Evolutionary conservation across 2,329 filamentous ascomycete genomes (phyloP).

Genomic region (Aureobasidium lini): DNA sequence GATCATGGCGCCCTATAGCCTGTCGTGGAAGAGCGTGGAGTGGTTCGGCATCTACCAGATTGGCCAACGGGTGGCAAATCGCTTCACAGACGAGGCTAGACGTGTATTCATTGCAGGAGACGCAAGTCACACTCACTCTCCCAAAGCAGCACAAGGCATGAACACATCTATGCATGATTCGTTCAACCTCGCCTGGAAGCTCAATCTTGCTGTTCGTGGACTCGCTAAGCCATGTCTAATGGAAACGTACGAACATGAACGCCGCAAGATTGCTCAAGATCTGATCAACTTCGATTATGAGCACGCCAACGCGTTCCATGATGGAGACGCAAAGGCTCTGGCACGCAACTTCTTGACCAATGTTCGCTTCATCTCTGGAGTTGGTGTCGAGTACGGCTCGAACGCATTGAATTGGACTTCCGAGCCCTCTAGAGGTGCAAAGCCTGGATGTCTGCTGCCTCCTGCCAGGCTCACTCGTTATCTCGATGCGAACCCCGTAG

Average conservation of each 20-base stretch:
- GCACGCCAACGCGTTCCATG: conserved; percentile 47
- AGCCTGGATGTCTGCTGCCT: conserved; percentile 43
- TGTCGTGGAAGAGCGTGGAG: conserved; percentile 41
- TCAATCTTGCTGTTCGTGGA: conserved; percentile 34
- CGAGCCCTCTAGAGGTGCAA: background rate
- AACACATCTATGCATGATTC: conserved; percentile 39
- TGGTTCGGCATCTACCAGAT: conserved; percentile 48
- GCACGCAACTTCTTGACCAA: conserved; percentile 64
- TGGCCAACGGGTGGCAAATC: conserved; percentile 41
- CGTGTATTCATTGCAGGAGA: conserved; percentile 45
- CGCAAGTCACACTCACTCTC: conserved; percentile 28
- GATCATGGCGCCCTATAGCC: conserved; percentile 38
- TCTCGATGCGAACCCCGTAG: conserved; percentile 69
- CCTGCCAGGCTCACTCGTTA: conserved; percentile 67
- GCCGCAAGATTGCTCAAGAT: conserved; percentile 38
- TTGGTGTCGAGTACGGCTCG: conserved; percentile 59
- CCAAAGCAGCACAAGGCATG: conserved; percentile 40
- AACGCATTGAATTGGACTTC: conserved; percentile 50
- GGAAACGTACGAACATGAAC: conserved; percentile 34
- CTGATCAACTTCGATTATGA: conserved; percentile 40
- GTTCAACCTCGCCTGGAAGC: conserved; percentile 39
- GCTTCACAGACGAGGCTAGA: conserved; percentile 35
- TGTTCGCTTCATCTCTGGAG: conserved; percentile 65
- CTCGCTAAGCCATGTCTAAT: conserved; percentile 33
- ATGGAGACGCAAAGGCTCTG: conserved; percentile 55